Base-by-base conservation (phyloP, 225 moss, liverwort and hornwort genomes). In the Takakia lepidozioides region DNA sequence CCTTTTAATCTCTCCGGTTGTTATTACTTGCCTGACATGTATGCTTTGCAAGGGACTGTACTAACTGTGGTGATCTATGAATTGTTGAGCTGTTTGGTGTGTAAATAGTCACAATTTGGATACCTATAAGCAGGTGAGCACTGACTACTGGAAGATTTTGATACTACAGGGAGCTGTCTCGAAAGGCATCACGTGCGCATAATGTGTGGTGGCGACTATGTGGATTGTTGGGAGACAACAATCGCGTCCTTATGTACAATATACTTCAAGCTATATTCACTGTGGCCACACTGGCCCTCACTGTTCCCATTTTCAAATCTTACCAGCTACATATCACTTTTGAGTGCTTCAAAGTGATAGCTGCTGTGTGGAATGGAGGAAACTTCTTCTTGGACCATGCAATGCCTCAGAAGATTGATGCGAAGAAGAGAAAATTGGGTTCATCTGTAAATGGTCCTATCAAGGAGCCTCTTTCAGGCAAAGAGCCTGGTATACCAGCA, bases 361-460 rank as follows among this genome's bases (percentile, higher is more conserved):
- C 83, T 51, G 52, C 78, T 22, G 68, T 83, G 20, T 83, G 83
- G 83, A 83, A 83, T 25, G 83, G 83, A 37, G 82, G 83, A 19
- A 83, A 78, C 27, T 83, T 78, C 54, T 71, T 83, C 62, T 83
- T 83, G 25, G 83, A 83, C 37, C n/a, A n/a, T n/a, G 83, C 78
- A 19, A 78, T 83, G 78, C 83, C 77, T 2, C 69, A 38, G 43
- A 78, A 83, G 46, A 63, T 78, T 27, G 78, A 73, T 53, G 73
- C 78, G 3, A 78, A 57, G 66, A 77, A 83, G 53, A 78, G 70
- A 51, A 81, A 81, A 44, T 57, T 57, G 10, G 24, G 46, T 32
- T 17, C 46, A 25, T n/a, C 54, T 29, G 63, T 26, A 11, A 70
- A 50, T 20, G 42, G 43, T 49, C 17, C 4, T 17, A 25, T 20